Evolutionary conservation across 139 green algal genomes (phyloP), one percentile per base, ranked within the genome.

Genomic region (Chlamydomonas schloesseri): DNA sequence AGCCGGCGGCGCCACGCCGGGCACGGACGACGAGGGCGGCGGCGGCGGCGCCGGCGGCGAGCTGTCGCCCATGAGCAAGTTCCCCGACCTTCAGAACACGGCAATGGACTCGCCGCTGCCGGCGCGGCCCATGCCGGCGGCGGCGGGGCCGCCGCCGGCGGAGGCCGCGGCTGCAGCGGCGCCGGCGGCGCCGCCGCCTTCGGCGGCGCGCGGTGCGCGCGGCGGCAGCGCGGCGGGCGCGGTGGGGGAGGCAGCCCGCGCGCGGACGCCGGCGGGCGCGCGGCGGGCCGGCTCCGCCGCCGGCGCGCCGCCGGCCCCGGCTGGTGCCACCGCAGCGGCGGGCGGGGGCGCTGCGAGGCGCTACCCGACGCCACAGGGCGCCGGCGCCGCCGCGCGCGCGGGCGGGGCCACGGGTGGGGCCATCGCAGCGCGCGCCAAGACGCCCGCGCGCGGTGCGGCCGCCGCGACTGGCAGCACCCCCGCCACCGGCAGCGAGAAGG

Each of bases 41-140:
- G 21, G 23, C 14, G 73, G 33, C 6, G 73, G 62, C 73, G 34
- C 1, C 15, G 79, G 68, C 0, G 47, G 21, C 9, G 80, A 76
- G 47, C 3, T 31, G 37, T 86, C 80, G 31, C 80, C 80, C 0
- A 31, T 86, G n/a, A 37, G 47, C 13, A 55, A 58, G 10, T 86
- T 86, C 47, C 80, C 80, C n/a, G 80, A 86, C 55, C 68, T 86
- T 13, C 42, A 50, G 42, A 50, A 50, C 42, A 8, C 42, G 33
- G 80, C n/a, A 8, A 15, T 50, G 57, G 36, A 42, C 0, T 84
- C 78, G 46, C 65, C 64, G 29, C 65, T 75, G 18, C 78, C 62
- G 28, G 37, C 62, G 24, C 13, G 5, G 37, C 62, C 60, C 31
- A 57, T 73, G 42, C 77, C 60, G 20, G 18, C 53, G 14, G 53